Evolutionary conservation across 345 rosid species (phyloP), one percentile per base, ranked within the genome.

Genomic region (Pugionium dolabratum): DNA sequence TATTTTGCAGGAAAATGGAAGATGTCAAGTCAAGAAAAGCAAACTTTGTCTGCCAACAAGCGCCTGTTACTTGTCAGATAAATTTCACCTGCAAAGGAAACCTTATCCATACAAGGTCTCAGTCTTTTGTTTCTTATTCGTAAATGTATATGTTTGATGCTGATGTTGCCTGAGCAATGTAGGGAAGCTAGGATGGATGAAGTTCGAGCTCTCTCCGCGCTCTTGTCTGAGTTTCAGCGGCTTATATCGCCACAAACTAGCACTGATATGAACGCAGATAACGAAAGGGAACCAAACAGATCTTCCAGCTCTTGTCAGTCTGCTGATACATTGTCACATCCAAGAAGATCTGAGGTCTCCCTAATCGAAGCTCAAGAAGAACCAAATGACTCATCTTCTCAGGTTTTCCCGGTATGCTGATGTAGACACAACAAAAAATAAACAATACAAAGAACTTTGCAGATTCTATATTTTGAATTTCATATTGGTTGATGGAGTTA

Each of bases 11-110:
- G 76, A 83, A 64, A 72, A 79, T 83, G 90, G 65, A 35, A 40
- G 82, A 79, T 36, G 73, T 82, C 53, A 89, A 78, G 75, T 86
- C 95, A 61, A 91, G 73, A 83, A 91, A 89, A 82, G 94, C 98
- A 37, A 60, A 67, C 43, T 79, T 26, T 31, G 73, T 88, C 43
- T 70, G 72, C 45, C 54, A 52, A 43, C 74, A 80, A 41, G 91
- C 98, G 36, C 86, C 92, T 53, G 65, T 45, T 54, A 80, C 76
- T 59, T 91, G 98, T 76, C 88, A 81, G 35, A 83, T 86, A 76
- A 72, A 77, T 76, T 88, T 91, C 74, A 71, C 80, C 49, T 88
- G 96, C 81, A 82, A 78, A 66, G 86, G 94, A 33, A 54, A 67
- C 57, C 87, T 81, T 46, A 83, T 89, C 36, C 50, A 52, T 29